Evolutionary conservation across 371 early-diverging fungal species (phyloP).

Genomic region (Blyttiomyces sp.): DNA sequence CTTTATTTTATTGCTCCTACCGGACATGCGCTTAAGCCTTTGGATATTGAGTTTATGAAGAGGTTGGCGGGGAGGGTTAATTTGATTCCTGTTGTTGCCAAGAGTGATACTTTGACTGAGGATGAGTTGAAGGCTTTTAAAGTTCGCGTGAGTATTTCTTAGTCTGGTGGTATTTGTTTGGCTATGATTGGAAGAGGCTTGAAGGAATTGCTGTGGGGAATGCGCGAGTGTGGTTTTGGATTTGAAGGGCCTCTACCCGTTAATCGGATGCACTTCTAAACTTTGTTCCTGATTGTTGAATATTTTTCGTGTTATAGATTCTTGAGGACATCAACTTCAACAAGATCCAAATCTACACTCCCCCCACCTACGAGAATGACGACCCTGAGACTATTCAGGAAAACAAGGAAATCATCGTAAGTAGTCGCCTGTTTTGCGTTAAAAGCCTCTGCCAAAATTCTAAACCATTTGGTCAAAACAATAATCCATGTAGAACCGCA

Average conservation of each 20-base stretch:
- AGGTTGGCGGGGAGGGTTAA: slow-evolving; percentile 90
- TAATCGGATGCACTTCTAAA: no score
- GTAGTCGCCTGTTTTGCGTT: background rate
- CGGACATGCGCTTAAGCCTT: slow-evolving; percentile 86
- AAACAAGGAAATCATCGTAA: slow-evolving; percentile 87
- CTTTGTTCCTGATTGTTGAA: no score
- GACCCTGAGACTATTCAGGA: slow-evolving; percentile 92
- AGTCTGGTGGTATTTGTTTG: no score
- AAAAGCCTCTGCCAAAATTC: no score
- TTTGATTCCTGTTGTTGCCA: slow-evolving; percentile 97
- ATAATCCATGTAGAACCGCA: slow-evolving; percentile 72
- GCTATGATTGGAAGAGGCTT: no score
- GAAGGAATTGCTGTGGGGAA: no score
- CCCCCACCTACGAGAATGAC: slow-evolving; percentile 86
- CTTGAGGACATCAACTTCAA: slow-evolving; percentile 88
- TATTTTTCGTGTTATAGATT: no score
- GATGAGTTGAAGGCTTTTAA: slow-evolving; percentile 93
- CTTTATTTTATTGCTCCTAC: slow-evolving; percentile 97
- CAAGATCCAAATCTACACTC: slow-evolving; percentile 92
- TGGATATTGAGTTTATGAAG: slow-evolving; percentile 97
- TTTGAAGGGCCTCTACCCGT: slow-evolving; percentile 56
- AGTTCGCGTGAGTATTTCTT: no score
- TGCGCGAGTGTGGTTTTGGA: no score
- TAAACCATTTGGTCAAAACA: no score
- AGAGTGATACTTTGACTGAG: slow-evolving; percentile 95